These are phyloP conservation scores for Diversispora eburnea DNA, from an alignment of 192 early-diverging fungal species.

Conservation along the genomic window DNA sequence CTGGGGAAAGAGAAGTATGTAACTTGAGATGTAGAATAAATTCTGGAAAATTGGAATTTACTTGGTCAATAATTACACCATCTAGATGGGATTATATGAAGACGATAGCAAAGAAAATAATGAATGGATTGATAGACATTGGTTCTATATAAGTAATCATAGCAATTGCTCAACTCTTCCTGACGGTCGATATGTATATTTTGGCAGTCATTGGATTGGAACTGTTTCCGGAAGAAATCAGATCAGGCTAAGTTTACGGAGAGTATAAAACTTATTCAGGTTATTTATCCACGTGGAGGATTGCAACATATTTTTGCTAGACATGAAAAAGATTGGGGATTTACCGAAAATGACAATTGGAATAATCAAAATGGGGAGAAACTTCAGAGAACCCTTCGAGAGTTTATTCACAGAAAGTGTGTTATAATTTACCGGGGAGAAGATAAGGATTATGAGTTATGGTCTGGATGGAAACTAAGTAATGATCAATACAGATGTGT, in stretches of 20 bases:
- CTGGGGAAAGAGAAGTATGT: not conserved
- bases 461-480: slow-evolving; percentile 22
- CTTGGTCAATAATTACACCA: slow-evolving; percentile 16
- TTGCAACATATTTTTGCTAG: slow-evolving; percentile 7
- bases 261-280: slow-evolving; percentile 18
- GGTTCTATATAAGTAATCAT: slow-evolving; percentile 21
- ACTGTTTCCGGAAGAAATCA: slow-evolving; percentile 14
- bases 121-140: slow-evolving; percentile 11
- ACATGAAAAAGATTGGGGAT: slow-evolving; percentile 1
- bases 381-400: slow-evolving; percentile 6
- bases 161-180: not conserved
- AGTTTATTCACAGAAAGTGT: slow-evolving; percentile 23
- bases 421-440: slow-evolving; percentile 20
- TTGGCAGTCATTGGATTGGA: slow-evolving; percentile 6
- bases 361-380: slow-evolving; percentile 9
- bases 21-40: slow-evolving; percentile 8
- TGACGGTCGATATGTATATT: slow-evolving; percentile 19
- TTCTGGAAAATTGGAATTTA: slow-evolving; percentile 5
- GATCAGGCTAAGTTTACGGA: slow-evolving; percentile 11
- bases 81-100: slow-evolving; percentile 14
- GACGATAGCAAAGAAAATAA: slow-evolving; percentile 4
- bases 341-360: slow-evolving; percentile 8
- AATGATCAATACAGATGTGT: not conserved
- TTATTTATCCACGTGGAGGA: not conserved
- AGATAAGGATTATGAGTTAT: slow-evolving; percentile 16